Percentiles rank a stretch among this genome's conserved stretches.
Conservation (phyloP, 2,329 filamentous ascomycete species). For the Stachybotrys chartarum region DNA sequence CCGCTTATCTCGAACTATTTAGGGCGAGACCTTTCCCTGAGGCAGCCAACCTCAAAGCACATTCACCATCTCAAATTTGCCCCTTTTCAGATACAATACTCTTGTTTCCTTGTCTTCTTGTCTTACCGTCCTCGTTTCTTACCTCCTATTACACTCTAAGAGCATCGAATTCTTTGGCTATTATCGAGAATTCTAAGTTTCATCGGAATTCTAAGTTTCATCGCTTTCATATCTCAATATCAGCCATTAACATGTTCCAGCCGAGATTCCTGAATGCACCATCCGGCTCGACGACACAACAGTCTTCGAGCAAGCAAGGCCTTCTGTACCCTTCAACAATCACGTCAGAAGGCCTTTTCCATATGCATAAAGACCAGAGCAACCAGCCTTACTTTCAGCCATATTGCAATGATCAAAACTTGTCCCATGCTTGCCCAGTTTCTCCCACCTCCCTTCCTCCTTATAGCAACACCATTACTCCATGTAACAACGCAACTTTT, state of each 20-base stretch:
- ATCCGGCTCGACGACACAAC: no score
- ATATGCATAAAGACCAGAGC: no score
- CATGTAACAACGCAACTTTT: background rate
- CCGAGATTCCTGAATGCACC: no score
- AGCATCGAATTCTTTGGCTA: background rate
- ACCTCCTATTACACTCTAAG: background rate
- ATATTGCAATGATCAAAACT: background rate
- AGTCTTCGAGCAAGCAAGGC: no score
- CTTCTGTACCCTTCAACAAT: no score
- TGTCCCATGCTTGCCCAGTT: background rate
- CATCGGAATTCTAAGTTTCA: background rate
- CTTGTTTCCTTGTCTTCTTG: background rate
- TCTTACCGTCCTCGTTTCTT: background rate
- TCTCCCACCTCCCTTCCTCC: background rate
- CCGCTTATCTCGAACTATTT: background rate
- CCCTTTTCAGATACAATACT: background rate
- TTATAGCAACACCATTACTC: background rate
- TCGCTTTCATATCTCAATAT: background rate
- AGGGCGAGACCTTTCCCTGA: no score
- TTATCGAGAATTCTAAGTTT: background rate
- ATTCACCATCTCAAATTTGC: background rate
- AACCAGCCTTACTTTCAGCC: no score
- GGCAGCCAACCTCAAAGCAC: background rate
- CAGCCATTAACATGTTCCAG: no score
- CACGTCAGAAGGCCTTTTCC: no score